These are phyloP conservation scores for Waltergamsia citrina DNA, from an alignment of 2,329 filamentous ascomycete genomes.

Conservation along the genomic window DNA sequence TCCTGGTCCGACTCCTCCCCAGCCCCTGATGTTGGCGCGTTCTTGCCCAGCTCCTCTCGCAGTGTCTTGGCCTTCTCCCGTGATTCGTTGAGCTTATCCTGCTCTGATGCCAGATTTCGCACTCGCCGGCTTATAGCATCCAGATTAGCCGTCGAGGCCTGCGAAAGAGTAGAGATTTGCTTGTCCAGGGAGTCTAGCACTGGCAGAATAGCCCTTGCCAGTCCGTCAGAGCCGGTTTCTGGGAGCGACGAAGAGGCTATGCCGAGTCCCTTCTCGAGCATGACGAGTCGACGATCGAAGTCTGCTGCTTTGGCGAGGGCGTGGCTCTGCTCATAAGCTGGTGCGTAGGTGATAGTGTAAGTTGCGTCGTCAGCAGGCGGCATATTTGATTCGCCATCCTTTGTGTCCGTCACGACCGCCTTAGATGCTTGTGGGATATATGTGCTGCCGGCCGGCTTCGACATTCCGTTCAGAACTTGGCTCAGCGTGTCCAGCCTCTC, in stretches of 20 bases:
- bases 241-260: conserved; percentile 61
- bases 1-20: conserved; percentile 57
- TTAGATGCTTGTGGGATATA: not conserved
- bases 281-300: conserved; percentile 72
- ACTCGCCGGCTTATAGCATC: conserved; percentile 64
- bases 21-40: conserved; percentile 17
- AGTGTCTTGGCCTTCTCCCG: conserved; percentile 52
- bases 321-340: conserved; percentile 56
- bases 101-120: conserved; percentile 60
- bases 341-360: conserved; percentile 57
- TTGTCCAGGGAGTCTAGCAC: conserved; percentile 73
- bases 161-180: conserved; percentile 67
- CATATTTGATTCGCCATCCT: not conserved
- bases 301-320: conserved; percentile 73
- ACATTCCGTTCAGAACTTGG: conserved; percentile 60
- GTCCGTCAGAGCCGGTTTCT: conserved; percentile 45
- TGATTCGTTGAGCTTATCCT: conserved; percentile 60
- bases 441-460: conserved; percentile 13
- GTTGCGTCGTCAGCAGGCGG: conserved; percentile 24
- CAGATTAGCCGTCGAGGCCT: conserved; percentile 62
- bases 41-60: conserved; percentile 46
- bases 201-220: conserved; percentile 65
- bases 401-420: not conserved
- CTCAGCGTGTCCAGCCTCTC: conserved; percentile 54
- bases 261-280: conserved; percentile 75